Conservation (phyloP, 164 flowering plant species). For the Warburgia ugandensis region DNA sequence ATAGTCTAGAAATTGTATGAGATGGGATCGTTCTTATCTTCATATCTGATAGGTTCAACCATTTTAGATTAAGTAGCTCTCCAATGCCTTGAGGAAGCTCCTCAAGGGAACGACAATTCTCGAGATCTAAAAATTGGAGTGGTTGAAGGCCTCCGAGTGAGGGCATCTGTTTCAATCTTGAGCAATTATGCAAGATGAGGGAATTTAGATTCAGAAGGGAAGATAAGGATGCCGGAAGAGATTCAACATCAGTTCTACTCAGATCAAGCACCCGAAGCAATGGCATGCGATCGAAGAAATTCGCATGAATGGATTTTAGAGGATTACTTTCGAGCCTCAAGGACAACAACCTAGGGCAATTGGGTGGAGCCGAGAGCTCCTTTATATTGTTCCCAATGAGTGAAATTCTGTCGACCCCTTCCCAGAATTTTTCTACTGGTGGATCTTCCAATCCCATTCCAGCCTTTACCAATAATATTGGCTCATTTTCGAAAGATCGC, state of each 20-base stretch:
- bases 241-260: neutral
- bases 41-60: neutral
- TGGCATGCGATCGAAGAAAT: neutral
- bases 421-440: neutral
- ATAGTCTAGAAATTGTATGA: neutral
- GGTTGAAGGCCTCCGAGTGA: neutral
- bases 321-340: neutral
- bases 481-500: neutral
- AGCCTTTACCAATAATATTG: neutral
- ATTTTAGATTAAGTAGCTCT: neutral
- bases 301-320: neutral
- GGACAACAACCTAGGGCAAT: slow-evolving; percentile 1
- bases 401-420: neutral
- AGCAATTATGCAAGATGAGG: neutral
- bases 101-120: neutral
- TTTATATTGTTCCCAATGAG: neutral
- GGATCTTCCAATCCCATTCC: neutral
- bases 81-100: slow-evolving; percentile 2
- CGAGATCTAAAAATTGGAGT: neutral
- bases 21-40: neutral
- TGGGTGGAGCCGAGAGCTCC: neutral
- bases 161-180: neutral
- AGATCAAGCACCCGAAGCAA: neutral
- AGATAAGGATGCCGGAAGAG: neutral
- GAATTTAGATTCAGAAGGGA: neutral